Percentiles rank a stretch among this genome's conserved stretches.
Conservation (phyloP, 208 protist genomes). For the Leishmania tropica region DNA sequence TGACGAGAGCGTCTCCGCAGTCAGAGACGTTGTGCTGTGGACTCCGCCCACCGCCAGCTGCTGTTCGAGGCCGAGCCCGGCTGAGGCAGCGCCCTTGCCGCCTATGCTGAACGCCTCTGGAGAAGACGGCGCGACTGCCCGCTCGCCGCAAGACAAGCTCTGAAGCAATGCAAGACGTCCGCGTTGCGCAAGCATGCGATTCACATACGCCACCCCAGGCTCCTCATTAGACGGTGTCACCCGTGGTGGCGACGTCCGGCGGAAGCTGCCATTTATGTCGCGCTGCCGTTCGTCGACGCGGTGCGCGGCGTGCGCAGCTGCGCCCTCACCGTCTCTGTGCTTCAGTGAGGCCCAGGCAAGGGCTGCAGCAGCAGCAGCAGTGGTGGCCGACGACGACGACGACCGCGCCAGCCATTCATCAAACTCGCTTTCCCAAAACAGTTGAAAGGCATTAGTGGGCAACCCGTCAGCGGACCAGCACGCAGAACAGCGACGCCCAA, state of each 20-base stretch:
- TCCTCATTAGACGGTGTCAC: background rate
- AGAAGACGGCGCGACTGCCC: background rate
- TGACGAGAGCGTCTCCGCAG: conserved; percentile 2
- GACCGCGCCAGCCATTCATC: conserved; percentile 3
- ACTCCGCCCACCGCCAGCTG: background rate
- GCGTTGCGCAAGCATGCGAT: conserved; percentile 6
- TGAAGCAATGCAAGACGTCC: conserved; percentile 6
- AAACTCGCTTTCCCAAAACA: conserved; percentile 23
- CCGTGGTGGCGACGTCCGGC: background rate
- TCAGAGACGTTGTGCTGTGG: background rate
- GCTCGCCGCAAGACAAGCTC: background rate
- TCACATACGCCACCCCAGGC: conserved; percentile 9
- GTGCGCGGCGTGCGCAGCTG: background rate
- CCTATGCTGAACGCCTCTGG: background rate
- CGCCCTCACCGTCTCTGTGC: background rate
- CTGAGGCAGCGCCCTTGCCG: background rate
- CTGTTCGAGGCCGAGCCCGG: background rate
- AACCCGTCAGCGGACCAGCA: conserved; percentile 16
- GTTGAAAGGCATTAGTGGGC: conserved; percentile 16
- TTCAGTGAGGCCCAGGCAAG: conserved; percentile 5
- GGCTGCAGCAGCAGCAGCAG: background rate
- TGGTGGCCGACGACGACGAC: background rate
- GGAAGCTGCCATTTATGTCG: background rate
- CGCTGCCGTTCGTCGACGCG: background rate
- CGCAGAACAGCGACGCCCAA: background rate